Evolutionary conservation across 805 yeast genomes (phyloP).

Genomic region (Saturnispora silvae): DNA sequence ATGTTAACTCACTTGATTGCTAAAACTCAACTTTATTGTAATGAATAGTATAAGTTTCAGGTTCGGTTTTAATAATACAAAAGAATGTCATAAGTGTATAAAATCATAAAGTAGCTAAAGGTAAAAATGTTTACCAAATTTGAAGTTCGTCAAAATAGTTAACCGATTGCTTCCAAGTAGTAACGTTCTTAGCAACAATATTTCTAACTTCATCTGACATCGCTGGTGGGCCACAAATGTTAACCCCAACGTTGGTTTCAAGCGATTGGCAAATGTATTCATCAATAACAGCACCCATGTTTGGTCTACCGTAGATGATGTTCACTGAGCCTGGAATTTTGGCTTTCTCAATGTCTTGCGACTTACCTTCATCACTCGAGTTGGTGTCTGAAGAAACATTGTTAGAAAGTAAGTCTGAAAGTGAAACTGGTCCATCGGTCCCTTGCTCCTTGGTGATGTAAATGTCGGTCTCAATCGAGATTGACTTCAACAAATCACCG

Average conservation of each 20-base stretch:
- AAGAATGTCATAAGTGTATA: too few species aligned
- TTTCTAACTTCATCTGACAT: constrained; percentile 43
- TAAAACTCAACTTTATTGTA: too few species aligned
- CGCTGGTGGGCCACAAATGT: constrained; percentile 36
- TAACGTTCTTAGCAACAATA: constrained; percentile 33
- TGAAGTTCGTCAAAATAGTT: constrained; percentile 69
- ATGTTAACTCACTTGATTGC: too few species aligned
- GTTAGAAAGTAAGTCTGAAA: background rate
- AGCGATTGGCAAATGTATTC: constrained; percentile 25
- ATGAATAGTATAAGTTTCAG: too few species aligned
- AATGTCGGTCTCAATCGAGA: constrained; percentile 23
- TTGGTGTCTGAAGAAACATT: constrained; percentile 1
- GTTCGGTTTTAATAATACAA: too few species aligned
- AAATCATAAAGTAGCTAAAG: background rate
- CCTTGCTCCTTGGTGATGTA: constrained; percentile 29
- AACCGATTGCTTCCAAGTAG: constrained; percentile 35
- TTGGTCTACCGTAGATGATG: constrained; percentile 28
- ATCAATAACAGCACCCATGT: constrained; percentile 23
- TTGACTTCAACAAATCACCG: constrained; percentile 20
- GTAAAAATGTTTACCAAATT: constrained; percentile 41
- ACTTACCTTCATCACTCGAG: constrained; percentile 7
- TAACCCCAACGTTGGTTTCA: constrained; percentile 31
- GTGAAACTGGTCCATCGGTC: constrained; percentile 1
- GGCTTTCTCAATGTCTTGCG: constrained; percentile 7
- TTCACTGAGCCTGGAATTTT: constrained; percentile 1